These are phyloP conservation scores for Amoeboradix gromovi DNA, from an alignment of 371 early-diverging fungal genomes.

Conservation along the genomic window DNA sequence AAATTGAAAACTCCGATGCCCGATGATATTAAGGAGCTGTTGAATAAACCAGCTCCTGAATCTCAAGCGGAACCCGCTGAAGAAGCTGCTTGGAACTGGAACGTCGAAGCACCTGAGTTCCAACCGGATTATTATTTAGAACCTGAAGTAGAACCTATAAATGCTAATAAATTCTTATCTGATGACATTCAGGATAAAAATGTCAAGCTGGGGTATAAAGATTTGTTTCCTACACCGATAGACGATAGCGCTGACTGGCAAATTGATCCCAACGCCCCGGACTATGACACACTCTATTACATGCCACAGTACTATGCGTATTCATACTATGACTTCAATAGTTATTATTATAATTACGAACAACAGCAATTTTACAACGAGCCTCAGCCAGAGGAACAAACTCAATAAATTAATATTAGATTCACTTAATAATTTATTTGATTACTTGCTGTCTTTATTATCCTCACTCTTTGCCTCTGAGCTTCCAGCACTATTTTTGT, in stretches of 20 bases:
- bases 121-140: not conserved
- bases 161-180: not conserved
- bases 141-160: not conserved
- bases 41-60: not conserved
- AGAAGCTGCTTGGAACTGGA: not conserved
- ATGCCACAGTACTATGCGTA: not conserved
- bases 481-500: not conserved
- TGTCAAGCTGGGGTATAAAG: not conserved
- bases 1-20: not conserved
- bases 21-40: not conserved
- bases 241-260: not conserved
- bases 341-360: not conserved
- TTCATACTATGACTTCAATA: not conserved
- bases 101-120: not conserved
- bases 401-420: not conserved
- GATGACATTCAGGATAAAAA: not conserved
- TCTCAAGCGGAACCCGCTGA: not conserved
- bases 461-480: too few relatives aligned
- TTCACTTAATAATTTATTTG: not conserved
- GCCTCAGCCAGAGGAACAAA: not conserved
- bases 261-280: not conserved
- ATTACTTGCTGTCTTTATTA: not conserved
- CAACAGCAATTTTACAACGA: not conserved
- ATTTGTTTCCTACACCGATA: not conserved
- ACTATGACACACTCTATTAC: not conserved